A percentile compares a stretch with the other conserved stretches of the same genome.
phyloP scores from a whole-genome alignment of 1,139 yeast species.

The Yamadazyma siamensis region DNA sequence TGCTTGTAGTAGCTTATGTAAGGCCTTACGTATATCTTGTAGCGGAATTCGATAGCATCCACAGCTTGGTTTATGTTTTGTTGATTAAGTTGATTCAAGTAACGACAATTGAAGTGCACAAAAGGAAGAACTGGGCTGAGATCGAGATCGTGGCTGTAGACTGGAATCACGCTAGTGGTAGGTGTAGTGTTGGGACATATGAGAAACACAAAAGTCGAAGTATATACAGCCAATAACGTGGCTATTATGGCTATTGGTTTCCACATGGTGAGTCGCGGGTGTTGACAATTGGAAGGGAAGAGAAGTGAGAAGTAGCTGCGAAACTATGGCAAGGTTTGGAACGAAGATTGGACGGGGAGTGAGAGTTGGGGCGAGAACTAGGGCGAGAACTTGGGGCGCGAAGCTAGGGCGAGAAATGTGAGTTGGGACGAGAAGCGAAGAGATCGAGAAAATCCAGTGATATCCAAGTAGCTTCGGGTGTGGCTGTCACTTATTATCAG shows the following conservation, averaged over 20 bases:
- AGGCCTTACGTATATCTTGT: slow-evolving; percentile 13
- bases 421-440: too few species aligned
- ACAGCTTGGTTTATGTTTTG: slow-evolving; percentile 9
- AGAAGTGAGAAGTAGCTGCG: too few species aligned
- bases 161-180: slow-evolving; percentile 1
- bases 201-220: slow-evolving; percentile 5
- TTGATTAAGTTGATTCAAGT: slow-evolving; percentile 11
- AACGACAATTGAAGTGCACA: slow-evolving; percentile 8
- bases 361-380: neutral
- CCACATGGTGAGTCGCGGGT: slow-evolving; percentile 3
- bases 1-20: slow-evolving; percentile 9
- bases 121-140: slow-evolving; percentile 6
- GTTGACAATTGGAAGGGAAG: neutral
- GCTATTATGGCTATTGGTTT: slow-evolving; percentile 2
- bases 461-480: too few species aligned
- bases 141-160: slow-evolving; percentile 1
- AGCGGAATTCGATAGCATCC: slow-evolving; percentile 11
- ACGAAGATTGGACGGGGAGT: neutral
- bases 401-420: too few species aligned
- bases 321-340: neutral
- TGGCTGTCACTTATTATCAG: too few species aligned
- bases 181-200: slow-evolving; percentile 6
- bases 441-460: too few species aligned
- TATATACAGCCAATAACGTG: slow-evolving; percentile 2
- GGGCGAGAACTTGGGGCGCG: neutral